Evolutionary conservation across 169 alveolate genomes (phyloP).

Genomic region (Cryptosporidium tyzzeri): DNA sequence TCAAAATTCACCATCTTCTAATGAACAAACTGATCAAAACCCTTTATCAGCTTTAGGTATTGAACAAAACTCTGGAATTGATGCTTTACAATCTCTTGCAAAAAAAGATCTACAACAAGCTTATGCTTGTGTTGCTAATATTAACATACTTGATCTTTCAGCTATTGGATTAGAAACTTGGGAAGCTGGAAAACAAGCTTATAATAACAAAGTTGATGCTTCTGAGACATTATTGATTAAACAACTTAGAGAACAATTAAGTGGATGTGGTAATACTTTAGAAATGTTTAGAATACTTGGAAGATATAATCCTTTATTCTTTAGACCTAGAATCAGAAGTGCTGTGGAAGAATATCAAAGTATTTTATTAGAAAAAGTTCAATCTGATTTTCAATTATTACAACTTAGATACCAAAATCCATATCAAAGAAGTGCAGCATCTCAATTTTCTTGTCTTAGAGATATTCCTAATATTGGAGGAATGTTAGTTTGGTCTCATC

Average conservation of each 20-base stretch:
- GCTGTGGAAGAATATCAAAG: conserved; percentile 97
- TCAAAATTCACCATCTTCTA: conserved; percentile 15
- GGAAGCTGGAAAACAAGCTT: conserved; percentile 88
- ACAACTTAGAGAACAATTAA: conserved; percentile 94
- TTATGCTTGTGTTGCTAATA: conserved; percentile 70
- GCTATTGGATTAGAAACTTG: conserved; percentile 84
- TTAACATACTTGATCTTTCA: conserved; percentile 82
- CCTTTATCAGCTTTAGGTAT: conserved; percentile 44
- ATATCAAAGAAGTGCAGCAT: conserved; percentile 91
- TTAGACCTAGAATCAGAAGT: conserved; percentile 95
- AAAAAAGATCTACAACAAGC: conserved; percentile 71
- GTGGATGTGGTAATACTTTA: conserved; percentile 93
- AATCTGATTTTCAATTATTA: conserved; percentile 90
- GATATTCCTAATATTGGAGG: conserved; percentile 96
- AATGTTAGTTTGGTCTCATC: conserved; percentile 92
- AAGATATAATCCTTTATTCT: conserved; percentile 94
- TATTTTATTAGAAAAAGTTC: conserved; percentile 90
- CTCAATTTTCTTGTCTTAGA: conserved; percentile 88
- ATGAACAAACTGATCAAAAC: not conserved
- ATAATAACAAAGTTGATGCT: conserved; percentile 92
- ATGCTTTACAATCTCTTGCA: conserved; percentile 65
- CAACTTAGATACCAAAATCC: conserved; percentile 91
- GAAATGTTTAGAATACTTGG: conserved; percentile 96
- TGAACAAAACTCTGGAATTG: conserved; percentile 50
- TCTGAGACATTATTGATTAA: conserved; percentile 95